A percentile compares a stretch with the other conserved stretches of the same genome.
phyloP scores from a whole-genome alignment of 257 asterid genomes.

The Solanum sparsipilum region DNA sequence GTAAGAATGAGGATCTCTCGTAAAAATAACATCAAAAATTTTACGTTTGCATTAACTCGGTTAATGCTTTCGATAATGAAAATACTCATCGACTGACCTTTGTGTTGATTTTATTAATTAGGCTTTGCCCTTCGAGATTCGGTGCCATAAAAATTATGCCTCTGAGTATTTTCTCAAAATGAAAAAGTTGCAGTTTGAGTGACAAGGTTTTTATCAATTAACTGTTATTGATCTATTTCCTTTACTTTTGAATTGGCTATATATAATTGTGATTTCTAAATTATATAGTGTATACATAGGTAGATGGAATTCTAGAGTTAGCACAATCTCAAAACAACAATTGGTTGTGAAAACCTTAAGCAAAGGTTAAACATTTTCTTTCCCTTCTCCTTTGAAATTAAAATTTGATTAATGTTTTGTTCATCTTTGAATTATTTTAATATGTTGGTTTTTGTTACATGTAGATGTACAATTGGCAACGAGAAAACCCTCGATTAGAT shows the following conservation, averaged over 20 bases:
- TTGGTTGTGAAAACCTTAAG: not conserved
- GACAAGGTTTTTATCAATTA: not conserved
- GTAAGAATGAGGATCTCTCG: too few species aligned
- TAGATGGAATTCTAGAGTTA: not conserved
- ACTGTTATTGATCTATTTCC: not conserved
- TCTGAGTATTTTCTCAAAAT: not conserved
- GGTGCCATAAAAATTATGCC: not conserved
- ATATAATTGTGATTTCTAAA: not conserved
- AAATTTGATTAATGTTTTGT: not conserved
- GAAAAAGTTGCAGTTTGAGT: not conserved
- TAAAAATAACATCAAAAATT: too few species aligned
- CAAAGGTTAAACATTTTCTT: not conserved
- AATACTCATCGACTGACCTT: not conserved
- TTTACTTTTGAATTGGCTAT: not conserved
- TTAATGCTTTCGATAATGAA: not conserved
- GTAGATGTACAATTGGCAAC: not conserved
- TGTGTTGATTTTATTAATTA: not conserved
- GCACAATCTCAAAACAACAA: not conserved
- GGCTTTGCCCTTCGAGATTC: not conserved
- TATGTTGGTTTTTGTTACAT: not conserved
- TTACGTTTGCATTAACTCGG: not conserved
- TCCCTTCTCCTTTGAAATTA: not conserved
- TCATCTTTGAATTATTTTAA: not conserved
- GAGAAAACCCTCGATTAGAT: not conserved
- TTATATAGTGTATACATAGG: not conserved